Percentiles rank a stretch among this genome's conserved stretches.
phyloP scores from a whole-genome alignment of 768 basidiomycete species.

The Pleurotus tuoliensis region DNA sequence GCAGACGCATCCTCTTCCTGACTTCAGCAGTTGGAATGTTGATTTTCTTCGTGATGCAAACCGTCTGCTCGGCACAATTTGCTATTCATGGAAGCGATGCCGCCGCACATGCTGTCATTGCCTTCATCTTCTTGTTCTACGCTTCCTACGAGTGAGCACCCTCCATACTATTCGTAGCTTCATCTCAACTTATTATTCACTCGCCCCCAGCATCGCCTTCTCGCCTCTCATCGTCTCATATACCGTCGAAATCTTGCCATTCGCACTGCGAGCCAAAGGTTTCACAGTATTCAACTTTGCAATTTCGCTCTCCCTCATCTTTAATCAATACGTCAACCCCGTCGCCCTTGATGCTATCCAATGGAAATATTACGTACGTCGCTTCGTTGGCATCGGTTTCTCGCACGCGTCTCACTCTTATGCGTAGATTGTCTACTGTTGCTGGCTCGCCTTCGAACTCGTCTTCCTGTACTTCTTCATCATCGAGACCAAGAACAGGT shows the following conservation, averaged over 20 bases:
- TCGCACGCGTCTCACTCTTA: background rate
- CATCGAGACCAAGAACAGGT: slow-evolving; percentile 68
- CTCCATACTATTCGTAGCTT: background rate
- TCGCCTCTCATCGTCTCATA: slow-evolving; percentile 84
- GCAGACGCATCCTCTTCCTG: slow-evolving; percentile 68
- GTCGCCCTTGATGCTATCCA: slow-evolving; percentile 31
- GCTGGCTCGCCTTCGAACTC: slow-evolving; percentile 65
- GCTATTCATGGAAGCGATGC: slow-evolving; percentile 31
- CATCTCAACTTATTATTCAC: background rate
- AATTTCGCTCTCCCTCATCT: slow-evolving; percentile 76
- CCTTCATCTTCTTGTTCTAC: slow-evolving; percentile 82
- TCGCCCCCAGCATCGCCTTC: slow-evolving; percentile 57
- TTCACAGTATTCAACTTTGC: slow-evolving; percentile 79
- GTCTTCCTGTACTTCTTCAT: slow-evolving; percentile 65
- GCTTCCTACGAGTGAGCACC: slow-evolving; percentile 65
- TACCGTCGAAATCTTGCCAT: slow-evolving; percentile 87
- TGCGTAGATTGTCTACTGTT: slow-evolving; percentile 61
- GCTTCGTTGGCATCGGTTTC: background rate
- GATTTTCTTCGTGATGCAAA: slow-evolving; percentile 66
- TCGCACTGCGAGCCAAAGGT: slow-evolving; percentile 79
- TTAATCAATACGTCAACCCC: slow-evolving; percentile 85
- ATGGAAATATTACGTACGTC: slow-evolving; percentile 74
- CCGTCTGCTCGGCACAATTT: slow-evolving; percentile 59
- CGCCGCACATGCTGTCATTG: slow-evolving; percentile 72
- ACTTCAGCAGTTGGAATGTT: slow-evolving; percentile 55